Evolutionary conservation across 2,329 filamentous ascomycete species (phyloP), one percentile per base, ranked within the genome.

Genomic region (Aspergillus sp.): DNA sequence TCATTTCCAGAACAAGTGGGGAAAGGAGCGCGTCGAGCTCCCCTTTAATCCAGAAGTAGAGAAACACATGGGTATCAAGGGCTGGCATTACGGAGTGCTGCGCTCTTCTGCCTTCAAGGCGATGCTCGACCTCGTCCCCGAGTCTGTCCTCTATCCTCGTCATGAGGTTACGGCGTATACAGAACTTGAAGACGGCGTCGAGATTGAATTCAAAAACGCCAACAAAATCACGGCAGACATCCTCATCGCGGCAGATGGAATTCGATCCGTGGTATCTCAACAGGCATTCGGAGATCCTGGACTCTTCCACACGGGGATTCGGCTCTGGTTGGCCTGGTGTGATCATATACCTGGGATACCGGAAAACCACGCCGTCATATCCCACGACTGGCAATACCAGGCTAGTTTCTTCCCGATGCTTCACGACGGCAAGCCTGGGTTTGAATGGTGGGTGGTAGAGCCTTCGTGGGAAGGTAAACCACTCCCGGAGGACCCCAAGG

Each of bases 391-490:
- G 56, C 56, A 66, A 16, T 31, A 67, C 20, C 64, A 67, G 22
- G 65, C 64, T 2, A 67, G 65, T 31, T 67, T 57, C 42, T 67
- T 67, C 29, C 64, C 60, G 4, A 66, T 66, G 65, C 49, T 64
- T 2, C 63, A 66, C 14, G 57, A 67, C 10, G 64, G 62, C 11
- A 63, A 66, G 42, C 63, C 63, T 0, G 65, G 62, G 3, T 66
- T 66, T 18, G 63, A 67, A 32, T 67, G 63, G 65, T 65, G 65
- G 65, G 62, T 67, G 4, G 64, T 67, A 7, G 63, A 67, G 20
- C 59, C 62, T 4, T 62, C 60, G 2, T 65, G 59, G 57, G 63
- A 66, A 14, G 62, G 54, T 9, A 65, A 63, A 31, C 63, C 60
- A 2, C n/a, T 66, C 6, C 62, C 65, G 0, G 62, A 62, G 10